Evolutionary conservation across 805 yeast genomes (phyloP).

Genomic region (Suhomyces pyralidae): DNA sequence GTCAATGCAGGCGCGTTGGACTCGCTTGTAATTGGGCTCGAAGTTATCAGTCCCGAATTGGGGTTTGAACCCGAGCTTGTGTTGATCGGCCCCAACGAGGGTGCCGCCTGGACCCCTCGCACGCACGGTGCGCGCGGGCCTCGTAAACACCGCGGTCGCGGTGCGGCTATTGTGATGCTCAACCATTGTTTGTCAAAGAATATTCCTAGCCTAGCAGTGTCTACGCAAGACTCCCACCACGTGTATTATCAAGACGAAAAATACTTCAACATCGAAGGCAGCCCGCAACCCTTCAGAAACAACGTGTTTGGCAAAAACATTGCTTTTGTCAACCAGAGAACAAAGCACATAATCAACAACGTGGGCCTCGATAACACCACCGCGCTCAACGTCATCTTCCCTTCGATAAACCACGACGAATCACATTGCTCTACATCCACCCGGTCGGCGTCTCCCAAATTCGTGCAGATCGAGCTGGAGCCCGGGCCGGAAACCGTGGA

Average conservation of each 20-base stretch:
- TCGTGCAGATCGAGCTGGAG: slow-evolving; percentile 1
- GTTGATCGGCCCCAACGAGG: slow-evolving; percentile 35
- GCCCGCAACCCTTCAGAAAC: slow-evolving; percentile 12
- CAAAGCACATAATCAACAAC: slow-evolving; percentile 18
- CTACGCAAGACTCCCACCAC: slow-evolving; percentile 25
- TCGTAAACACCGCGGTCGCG: slow-evolving; percentile 3
- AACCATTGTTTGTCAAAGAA: slow-evolving; percentile 15
- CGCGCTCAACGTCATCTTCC: slow-evolving; percentile 26
- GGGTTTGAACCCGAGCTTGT: slow-evolving; percentile 30
- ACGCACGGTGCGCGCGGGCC: background rate
- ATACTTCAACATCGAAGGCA: slow-evolving; percentile 16
- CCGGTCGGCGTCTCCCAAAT: background rate
- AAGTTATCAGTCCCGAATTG: slow-evolving; percentile 23
- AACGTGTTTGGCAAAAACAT: slow-evolving; percentile 23
- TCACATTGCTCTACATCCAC: slow-evolving; percentile 18
- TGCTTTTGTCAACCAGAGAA: slow-evolving; percentile 22
- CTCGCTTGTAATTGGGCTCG: slow-evolving; percentile 23
- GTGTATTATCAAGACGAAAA: slow-evolving; percentile 34
- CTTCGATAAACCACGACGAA: slow-evolving; percentile 23
- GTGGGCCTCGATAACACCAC: slow-evolving; percentile 7
- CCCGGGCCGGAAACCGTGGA: background rate
- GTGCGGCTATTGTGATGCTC: slow-evolving; percentile 14
- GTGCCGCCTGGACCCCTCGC: slow-evolving; percentile 12
- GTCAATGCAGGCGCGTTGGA: slow-evolving; percentile 27
- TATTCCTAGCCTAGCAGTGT: slow-evolving; percentile 20